phyloP scores from a whole-genome alignment of 2,329 filamentous ascomycete species.

The Piedraia hortae region DNA sequence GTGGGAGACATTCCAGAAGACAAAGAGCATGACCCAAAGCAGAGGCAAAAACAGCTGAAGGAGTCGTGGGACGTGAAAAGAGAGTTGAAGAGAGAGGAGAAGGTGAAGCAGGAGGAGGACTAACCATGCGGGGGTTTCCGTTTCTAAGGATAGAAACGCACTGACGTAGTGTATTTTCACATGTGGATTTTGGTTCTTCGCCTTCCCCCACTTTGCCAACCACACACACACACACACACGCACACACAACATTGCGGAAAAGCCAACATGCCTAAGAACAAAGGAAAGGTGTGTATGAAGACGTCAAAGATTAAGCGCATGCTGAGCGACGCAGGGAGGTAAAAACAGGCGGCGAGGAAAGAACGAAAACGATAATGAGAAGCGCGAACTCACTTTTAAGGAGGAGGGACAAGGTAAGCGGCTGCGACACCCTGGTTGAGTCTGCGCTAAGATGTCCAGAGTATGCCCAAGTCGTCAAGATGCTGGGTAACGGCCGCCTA shows the following conservation, averaged over 20 bases:
- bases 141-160: no score
- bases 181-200: no score
- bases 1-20: no score
- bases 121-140: no score
- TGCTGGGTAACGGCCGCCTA: constrained; percentile 83
- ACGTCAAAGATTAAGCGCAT: constrained; percentile 15
- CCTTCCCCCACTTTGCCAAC: no score
- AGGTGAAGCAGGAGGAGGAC: no score
- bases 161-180: no score
- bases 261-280: constrained; percentile 82
- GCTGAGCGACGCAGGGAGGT: constrained; percentile 32
- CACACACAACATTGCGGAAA: constrained; percentile 3
- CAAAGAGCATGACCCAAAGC: constrained; percentile 1
- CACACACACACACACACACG: constrained; percentile 5
- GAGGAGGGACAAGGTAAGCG: constrained; percentile 65
- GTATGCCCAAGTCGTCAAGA: constrained; percentile 74
- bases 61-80: constrained; percentile 2
- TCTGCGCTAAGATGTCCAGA: constrained; percentile 18
- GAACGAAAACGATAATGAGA: constrained; percentile 70
- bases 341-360: constrained; percentile 97
- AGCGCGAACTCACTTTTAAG: constrained; percentile 95
- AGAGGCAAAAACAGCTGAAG: no score
- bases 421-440: constrained; percentile 1
- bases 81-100: no score
- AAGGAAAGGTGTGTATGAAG: constrained; percentile 61